Conservation (phyloP, 2,329 filamentous ascomycete genomes). For the Chalara sp. region DNA sequence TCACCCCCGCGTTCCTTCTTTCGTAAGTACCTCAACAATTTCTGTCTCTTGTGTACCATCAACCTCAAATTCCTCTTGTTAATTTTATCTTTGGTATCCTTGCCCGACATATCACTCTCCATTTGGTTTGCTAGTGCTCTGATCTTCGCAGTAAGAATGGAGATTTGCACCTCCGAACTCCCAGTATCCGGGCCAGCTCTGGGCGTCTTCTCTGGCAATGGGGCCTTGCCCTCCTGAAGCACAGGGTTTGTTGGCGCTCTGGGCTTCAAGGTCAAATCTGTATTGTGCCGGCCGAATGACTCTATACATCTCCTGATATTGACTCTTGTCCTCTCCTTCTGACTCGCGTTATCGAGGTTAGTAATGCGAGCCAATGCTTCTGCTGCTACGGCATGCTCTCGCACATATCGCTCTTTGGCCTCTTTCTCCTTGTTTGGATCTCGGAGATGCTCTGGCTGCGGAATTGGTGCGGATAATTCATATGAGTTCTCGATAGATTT, state of each 20-base stretch:
- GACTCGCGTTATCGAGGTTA: conserved; percentile 67
- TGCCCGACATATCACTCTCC: conserved; percentile 59
- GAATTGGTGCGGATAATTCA: conserved; percentile 54
- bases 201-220: conserved; percentile 38
- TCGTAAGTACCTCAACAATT: conserved; percentile 79
- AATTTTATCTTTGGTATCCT: conserved; percentile 74
- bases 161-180: conserved; percentile 94
- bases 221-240: conserved; percentile 8
- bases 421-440: conserved; percentile 36
- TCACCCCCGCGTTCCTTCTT: conserved; percentile 85
- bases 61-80: conserved; percentile 87
- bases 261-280: conserved; percentile 60
- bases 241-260: conserved; percentile 17
- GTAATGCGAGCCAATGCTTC: conserved; percentile 77
- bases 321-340: conserved; percentile 69
- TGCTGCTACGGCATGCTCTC: conserved; percentile 58
- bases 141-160: conserved; percentile 92
- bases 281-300: conserved; percentile 85
- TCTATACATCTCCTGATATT: conserved; percentile 82
- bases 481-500: conserved; percentile 61
- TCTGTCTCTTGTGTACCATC: conserved; percentile 84
- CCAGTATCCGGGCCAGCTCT: conserved; percentile 90
- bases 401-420: conserved; percentile 36
- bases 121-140: conserved; percentile 69
- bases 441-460: conserved; percentile 26